Evolutionary conservation across 169 alveolate species (phyloP).

Genomic region (Plasmodium relictum): DNA sequence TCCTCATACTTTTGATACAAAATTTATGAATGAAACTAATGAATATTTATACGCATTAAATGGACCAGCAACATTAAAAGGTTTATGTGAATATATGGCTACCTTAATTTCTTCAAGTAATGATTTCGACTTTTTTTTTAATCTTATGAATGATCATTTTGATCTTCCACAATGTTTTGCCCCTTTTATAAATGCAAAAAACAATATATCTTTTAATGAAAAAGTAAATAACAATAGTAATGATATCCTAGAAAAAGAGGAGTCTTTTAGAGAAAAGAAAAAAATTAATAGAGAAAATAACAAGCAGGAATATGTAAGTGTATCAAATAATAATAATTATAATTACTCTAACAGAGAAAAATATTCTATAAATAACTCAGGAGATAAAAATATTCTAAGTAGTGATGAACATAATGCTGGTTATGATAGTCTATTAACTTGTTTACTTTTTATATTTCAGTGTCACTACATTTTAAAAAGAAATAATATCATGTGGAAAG

Average conservation of each 20-base stretch:
- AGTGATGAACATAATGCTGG: slow-evolving; percentile 90
- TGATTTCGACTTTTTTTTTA: slow-evolving; percentile 61
- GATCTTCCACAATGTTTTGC: slow-evolving; percentile 63
- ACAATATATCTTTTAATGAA: neutral
- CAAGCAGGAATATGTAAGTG: neutral
- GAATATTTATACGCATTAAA: slow-evolving; percentile 82
- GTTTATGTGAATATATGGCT: slow-evolving; percentile 80
- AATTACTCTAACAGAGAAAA: neutral
- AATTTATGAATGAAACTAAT: slow-evolving; percentile 87
- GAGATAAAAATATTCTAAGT: slow-evolving; percentile 15
- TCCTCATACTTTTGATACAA: slow-evolving; percentile 88
- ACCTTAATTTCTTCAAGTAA: slow-evolving; percentile 60
- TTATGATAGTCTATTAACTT: slow-evolving; percentile 90
- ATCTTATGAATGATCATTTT: slow-evolving; percentile 42
- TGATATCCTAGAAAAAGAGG: neutral
- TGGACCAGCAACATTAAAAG: slow-evolving; percentile 88
- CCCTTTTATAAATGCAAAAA: slow-evolving; percentile 31
- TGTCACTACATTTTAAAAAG: slow-evolving; percentile 78
- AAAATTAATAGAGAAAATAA: neutral
- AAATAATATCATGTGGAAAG: slow-evolving; percentile 72
- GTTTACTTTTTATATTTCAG: slow-evolving; percentile 88
- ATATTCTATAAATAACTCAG: slow-evolving; percentile 11
- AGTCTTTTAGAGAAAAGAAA: neutral
- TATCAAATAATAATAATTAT: neutral
- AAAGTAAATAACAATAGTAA: neutral